Conservation (phyloP, 2,329 filamentous ascomycete genomes). For the Aureobasidium lini region DNA sequence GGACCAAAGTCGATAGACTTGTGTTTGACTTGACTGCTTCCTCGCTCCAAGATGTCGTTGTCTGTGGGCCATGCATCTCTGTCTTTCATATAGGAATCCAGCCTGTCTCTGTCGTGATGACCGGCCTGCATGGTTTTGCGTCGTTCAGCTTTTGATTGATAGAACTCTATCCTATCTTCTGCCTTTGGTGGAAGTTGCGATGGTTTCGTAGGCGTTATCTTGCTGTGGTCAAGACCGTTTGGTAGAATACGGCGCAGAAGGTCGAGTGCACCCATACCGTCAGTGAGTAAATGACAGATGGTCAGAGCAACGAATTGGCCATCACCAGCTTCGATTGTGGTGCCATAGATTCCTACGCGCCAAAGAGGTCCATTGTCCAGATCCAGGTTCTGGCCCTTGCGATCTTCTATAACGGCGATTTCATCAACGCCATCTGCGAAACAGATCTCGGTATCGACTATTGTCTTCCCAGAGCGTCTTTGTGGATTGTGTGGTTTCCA, state of each 20-base stretch:
- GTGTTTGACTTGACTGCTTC: background rate
- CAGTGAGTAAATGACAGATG: background rate
- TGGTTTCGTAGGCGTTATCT: too few species aligned
- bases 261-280: background rate
- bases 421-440: background rate
- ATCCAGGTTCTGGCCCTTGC: background rate
- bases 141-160: too few species aligned
- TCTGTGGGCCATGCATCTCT: background rate
- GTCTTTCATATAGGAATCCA: too few species aligned
- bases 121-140: too few species aligned
- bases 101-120: too few species aligned
- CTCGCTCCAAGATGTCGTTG: too few species aligned
- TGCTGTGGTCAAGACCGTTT: too few species aligned
- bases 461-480: background rate
- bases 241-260: background rate
- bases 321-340: too few species aligned
- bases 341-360: background rate
- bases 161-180: too few species aligned
- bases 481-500: background rate
- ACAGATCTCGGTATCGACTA: background rate
- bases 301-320: background rate
- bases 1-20: background rate
- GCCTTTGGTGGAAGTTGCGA: too few species aligned
- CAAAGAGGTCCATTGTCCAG: background rate
- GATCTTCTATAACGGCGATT: background rate